Evolutionary conservation across 495 filamentous ascomycete genomes (phyloP).

Genomic region (Xylaria curta): DNA sequence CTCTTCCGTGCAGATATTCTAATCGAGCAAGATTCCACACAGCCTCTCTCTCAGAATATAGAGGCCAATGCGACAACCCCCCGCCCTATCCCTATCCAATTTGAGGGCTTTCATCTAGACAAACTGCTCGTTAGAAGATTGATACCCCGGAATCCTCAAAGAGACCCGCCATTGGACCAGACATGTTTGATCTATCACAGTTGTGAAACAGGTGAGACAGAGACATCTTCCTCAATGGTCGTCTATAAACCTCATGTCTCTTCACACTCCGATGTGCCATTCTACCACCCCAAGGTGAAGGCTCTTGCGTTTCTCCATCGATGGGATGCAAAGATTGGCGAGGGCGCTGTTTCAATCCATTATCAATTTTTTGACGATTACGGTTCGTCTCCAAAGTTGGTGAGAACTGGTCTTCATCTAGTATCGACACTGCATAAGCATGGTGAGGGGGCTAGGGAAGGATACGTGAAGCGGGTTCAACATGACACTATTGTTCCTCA

Average conservation of each 20-base stretch:
- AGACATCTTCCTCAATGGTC: constrained; percentile 60
- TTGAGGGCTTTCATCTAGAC: constrained; percentile 60
- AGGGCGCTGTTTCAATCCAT: constrained; percentile 68
- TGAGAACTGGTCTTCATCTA: constrained; percentile 73
- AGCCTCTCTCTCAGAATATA: constrained; percentile 21
- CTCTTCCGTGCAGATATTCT: constrained; percentile 89
- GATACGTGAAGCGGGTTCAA: constrained; percentile 76
- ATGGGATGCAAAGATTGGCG: constrained; percentile 47
- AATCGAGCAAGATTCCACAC: constrained; percentile 49
- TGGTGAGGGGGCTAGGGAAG: constrained; percentile 64
- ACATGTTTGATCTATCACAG: constrained; percentile 73
- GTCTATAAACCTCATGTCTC: constrained; percentile 78
- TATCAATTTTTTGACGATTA: constrained; percentile 65
- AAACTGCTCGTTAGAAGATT: constrained; percentile 74
- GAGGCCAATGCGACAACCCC: constrained; percentile 36
- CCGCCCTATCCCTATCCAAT: constrained; percentile 41
- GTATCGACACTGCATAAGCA: constrained; percentile 78
- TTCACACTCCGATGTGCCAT: constrained; percentile 69
- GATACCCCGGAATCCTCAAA: constrained; percentile 78
- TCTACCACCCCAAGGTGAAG: constrained; percentile 81
- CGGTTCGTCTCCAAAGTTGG: constrained; percentile 58
- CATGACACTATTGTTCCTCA: constrained; percentile 80
- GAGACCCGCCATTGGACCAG: constrained; percentile 77
- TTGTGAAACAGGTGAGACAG: constrained; percentile 29
- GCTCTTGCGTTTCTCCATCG: constrained; percentile 77